Percentiles rank a stretch among this genome's conserved stretches.
Evolutionary conservation across 148 eudicot genomes (phyloP).

Genomic region (Rhododendron kiyosumense): DNA sequence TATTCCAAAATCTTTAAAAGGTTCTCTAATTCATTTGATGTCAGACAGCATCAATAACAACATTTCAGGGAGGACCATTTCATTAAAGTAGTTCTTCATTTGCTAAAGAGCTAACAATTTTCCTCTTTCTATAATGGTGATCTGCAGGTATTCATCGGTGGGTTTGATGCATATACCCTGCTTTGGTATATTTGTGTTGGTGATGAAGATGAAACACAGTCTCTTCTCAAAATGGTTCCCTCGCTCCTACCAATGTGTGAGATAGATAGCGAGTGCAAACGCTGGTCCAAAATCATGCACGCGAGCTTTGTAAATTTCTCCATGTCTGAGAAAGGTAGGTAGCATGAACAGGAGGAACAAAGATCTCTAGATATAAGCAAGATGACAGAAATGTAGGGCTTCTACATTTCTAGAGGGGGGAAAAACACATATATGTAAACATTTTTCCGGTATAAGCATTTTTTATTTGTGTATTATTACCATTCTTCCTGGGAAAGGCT

Average conservation of each 20-base stretch:
- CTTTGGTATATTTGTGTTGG: constrained; percentile 58
- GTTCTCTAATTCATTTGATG: neutral
- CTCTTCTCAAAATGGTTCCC: constrained; percentile 60
- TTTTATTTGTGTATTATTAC: neutral
- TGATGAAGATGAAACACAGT: constrained; percentile 64
- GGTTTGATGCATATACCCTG: constrained; percentile 86
- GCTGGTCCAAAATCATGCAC: neutral
- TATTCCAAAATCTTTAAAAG: neutral
- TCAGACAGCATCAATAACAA: neutral
- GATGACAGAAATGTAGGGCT: neutral
- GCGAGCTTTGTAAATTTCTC: neutral
- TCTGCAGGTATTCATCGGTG: constrained; percentile 67
- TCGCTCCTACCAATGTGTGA: constrained; percentile 40
- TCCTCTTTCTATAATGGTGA: neutral
- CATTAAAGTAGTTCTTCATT: neutral
- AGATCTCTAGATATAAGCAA: neutral
- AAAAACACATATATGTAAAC: neutral
- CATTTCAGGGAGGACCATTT: neutral
- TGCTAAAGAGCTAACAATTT: neutral
- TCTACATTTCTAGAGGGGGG: neutral
- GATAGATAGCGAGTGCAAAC: constrained; percentile 7
- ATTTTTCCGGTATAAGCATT: neutral
- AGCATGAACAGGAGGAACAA: neutral
- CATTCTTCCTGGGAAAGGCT: neutral
- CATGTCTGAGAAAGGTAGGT: neutral